phyloP scores from a whole-genome alignment of 2,329 filamentous ascomycete species.

The Cercospora nicotianae region DNA sequence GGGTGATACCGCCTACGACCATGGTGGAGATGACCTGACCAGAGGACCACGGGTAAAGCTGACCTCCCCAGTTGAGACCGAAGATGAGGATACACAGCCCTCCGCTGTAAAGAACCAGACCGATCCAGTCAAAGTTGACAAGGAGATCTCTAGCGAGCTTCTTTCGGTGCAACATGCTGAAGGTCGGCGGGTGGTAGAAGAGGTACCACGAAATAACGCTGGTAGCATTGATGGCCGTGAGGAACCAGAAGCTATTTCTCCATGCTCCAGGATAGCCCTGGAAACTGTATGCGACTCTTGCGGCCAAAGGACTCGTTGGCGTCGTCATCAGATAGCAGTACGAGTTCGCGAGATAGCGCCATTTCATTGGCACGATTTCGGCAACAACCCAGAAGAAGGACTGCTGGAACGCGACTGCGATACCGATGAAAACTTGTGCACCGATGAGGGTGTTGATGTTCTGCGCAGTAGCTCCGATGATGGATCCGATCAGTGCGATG shows the following conservation, averaged over 20 bases:
- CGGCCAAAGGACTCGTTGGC: slow-evolving; percentile 29
- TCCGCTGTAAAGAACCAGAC: slow-evolving; percentile 29
- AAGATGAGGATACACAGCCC: slow-evolving; percentile 32
- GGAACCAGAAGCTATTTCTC: slow-evolving; percentile 33
- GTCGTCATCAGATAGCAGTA: slow-evolving; percentile 33
- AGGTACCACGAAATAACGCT: slow-evolving; percentile 33
- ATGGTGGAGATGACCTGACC: slow-evolving; percentile 34
- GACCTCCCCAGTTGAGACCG: slow-evolving; percentile 35
- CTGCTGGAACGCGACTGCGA: slow-evolving; percentile 42
- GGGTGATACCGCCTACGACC: slow-evolving; percentile 29
- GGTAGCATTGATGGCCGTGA: slow-evolving; percentile 38
- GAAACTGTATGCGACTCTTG: slow-evolving; percentile 30
- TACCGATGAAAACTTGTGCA: slow-evolving; percentile 39
- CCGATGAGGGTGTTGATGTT: slow-evolving; percentile 33
- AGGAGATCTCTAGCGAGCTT: slow-evolving; percentile 29
- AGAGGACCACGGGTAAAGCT: slow-evolving; percentile 36
- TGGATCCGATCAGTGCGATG: slow-evolving; percentile 39
- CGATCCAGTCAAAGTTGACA: slow-evolving; percentile 33
- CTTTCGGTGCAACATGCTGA: slow-evolving; percentile 34
- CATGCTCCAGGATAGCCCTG: slow-evolving; percentile 27
- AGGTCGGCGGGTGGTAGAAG: slow-evolving; percentile 40
- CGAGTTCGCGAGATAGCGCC: slow-evolving; percentile 30
- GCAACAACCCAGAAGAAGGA: slow-evolving; percentile 43
- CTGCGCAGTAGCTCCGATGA: slow-evolving; percentile 38
- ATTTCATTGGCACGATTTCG: slow-evolving; percentile 42